A percentile compares a stretch with the other conserved stretches of the same genome.
Evolutionary conservation across 805 yeast species (phyloP).

Genomic region (Zygosaccharomyces gambellarensis): DNA sequence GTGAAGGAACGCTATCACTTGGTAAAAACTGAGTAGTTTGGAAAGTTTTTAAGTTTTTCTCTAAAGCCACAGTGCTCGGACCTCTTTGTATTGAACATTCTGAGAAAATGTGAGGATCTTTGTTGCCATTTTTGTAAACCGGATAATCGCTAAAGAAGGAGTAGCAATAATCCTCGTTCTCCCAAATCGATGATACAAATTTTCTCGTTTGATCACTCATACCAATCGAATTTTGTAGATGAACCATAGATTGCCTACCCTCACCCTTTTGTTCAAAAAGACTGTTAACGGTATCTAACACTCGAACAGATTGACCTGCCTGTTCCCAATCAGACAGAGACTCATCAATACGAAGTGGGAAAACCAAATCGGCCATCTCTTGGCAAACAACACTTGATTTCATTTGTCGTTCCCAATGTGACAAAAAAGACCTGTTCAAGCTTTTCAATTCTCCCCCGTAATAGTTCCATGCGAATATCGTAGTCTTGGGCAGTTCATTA

Average conservation of each 20-base stretch:
- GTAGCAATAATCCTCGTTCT: constrained; percentile 12
- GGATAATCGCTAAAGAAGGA: constrained; percentile 22
- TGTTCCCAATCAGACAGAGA: constrained; percentile 27
- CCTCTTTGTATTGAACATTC: constrained; percentile 21
- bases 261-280: constrained; percentile 16
- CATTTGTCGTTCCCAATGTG: constrained; percentile 38
- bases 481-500: constrained; percentile 60
- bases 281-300: constrained; percentile 27
- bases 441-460: constrained; percentile 28
- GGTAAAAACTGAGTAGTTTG: constrained; percentile 22
- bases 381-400: constrained; percentile 44
- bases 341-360: constrained; percentile 45
- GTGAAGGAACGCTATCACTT: constrained; percentile 29
- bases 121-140: constrained; percentile 9
- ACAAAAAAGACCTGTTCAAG: constrained; percentile 5
- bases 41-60: constrained; percentile 7
- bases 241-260: constrained; percentile 19
- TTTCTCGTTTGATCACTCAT: constrained; percentile 23
- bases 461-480: constrained; percentile 46
- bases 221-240: constrained; percentile 18
- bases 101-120: constrained; percentile 19
- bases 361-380: constrained; percentile 46
- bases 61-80: not conserved
- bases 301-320: constrained; percentile 21
- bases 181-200: constrained; percentile 21